Percentiles rank a stretch among this genome's conserved stretches.
These are phyloP conservation scores for Glycine tomentella DNA, from an alignment of 306 rosid genomes.

Conservation along the genomic window DNA sequence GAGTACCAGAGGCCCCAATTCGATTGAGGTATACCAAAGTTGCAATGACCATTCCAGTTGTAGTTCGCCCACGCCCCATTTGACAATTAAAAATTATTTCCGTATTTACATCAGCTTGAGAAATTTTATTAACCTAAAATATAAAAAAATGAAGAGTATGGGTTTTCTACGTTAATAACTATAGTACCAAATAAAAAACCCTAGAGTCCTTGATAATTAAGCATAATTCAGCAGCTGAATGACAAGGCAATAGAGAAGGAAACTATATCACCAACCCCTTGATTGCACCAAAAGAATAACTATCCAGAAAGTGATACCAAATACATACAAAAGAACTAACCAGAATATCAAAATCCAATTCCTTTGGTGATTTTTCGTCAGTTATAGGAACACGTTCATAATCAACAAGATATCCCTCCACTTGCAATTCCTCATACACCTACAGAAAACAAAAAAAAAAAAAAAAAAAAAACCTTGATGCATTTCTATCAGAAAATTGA, in stretches of 20 bases:
- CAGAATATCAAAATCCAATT: conserved; percentile 85
- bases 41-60: conserved; percentile 94
- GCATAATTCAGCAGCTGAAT: conserved; percentile 29
- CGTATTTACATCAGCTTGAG: conserved; percentile 70
- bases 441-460: conserved; percentile 46
- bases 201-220: not conserved
- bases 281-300: conserved; percentile 35
- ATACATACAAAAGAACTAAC: conserved; percentile 52
- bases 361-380: conserved; percentile 94
- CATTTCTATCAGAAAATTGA: conserved; percentile 39
- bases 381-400: conserved; percentile 96
- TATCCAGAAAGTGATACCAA: conserved; percentile 19
- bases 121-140: conserved; percentile 75
- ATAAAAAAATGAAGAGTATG: conserved; percentile 35
- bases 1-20: conserved; percentile 79
- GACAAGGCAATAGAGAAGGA: conserved; percentile 8
- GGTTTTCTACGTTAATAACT: not conserved
- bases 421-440: conserved; percentile 87
- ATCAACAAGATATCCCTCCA: conserved; percentile 81
- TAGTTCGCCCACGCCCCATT: conserved; percentile 94
- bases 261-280: conserved; percentile 28
- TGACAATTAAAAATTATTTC: conserved; percentile 86
- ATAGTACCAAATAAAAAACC: conserved; percentile 22
- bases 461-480: conserved; percentile 38
- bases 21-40: conserved; percentile 84